Evolutionary conservation across 2,329 filamentous ascomycete species (phyloP), one percentile per base, ranked within the genome.

Genomic region (Scortechinia acanthostroma): DNA sequence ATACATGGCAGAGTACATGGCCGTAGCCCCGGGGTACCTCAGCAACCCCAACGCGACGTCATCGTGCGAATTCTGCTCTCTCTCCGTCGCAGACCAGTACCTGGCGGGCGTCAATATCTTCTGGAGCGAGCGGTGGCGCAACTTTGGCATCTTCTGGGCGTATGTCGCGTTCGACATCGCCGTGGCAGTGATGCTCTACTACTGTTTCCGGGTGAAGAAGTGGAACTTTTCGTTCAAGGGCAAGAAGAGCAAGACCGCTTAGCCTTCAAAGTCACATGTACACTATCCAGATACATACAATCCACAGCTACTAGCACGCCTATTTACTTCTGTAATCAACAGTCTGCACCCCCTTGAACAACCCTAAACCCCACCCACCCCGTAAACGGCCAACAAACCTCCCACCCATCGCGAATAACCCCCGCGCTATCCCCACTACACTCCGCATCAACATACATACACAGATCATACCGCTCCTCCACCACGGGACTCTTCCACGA

Each of bases 121-220:
- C 20, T 83, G 73, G 52, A 53, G 48, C 3, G 69, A 83, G 45
- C 55, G 77, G 2, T 88, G 83, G 83, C 69, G 83, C 46, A 86
- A 88, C 55, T 87, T 80, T 47, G 85, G 83, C 2, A 68, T 88
- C 33, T 65, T 88, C 54, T 88, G 80, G 75, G 79, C 68, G 0
- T 88, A 75, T 52, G 73, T 88, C 30, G 48, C 63, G 0, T 84
- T 87, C 59, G 84, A 88, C 52, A 71, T 85, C 30, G 60, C 61
- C 30, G 63, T 71, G 2, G 80, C 82, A 0, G 64, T 86, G 2
- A 50, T 69, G 10, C 60, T 81, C 1, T 88, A 88, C 60, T 88
- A 76, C 58, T 51, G 79, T 17, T 76, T 81, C 53, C 64, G 80
- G 14, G 78, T 84, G 3, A 61, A 59, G 52, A 62, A 58, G 47